Conservation (phyloP, 768 basidiomycete species). For the Tulasnella sp. region DNA sequence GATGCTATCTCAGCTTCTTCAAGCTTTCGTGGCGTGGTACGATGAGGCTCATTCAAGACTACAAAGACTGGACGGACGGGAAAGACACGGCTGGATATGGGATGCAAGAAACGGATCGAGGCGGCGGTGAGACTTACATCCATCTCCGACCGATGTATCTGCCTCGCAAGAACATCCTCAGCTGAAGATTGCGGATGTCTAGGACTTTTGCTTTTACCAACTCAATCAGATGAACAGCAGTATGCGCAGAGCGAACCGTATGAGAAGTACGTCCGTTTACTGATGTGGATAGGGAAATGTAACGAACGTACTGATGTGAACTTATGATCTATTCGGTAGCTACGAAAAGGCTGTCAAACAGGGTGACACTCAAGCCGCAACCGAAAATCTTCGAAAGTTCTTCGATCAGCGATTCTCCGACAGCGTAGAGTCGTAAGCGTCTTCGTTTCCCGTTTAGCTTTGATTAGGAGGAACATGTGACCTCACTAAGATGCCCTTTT, state of each 20-base stretch:
- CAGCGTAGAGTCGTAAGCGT: conserved; percentile 63
- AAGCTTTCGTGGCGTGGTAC: conserved; percentile 68
- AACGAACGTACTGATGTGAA: not conserved
- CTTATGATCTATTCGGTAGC: conserved; percentile 28
- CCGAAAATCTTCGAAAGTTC: conserved; percentile 61
- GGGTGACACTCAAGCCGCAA: conserved; percentile 58
- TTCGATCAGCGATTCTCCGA: conserved; percentile 83
- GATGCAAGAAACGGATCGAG: conserved; percentile 28
- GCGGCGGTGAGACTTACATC: conserved; percentile 31
- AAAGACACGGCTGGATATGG: conserved; percentile 39
- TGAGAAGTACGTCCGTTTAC: conserved; percentile 36
- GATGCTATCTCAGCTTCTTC: conserved; percentile 60
- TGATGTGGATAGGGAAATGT: too few species aligned
- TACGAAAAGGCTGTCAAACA: conserved; percentile 54
- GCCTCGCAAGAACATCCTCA: not conserved
- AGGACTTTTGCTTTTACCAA: conserved; percentile 48
- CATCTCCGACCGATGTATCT: not conserved
- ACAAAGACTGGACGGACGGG: conserved; percentile 49
- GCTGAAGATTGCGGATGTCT: conserved; percentile 35
- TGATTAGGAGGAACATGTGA: too few species aligned
- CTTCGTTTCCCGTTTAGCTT: not conserved
- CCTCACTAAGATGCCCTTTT: not conserved
- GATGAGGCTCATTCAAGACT: conserved; percentile 54
- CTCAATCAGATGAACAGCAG: conserved; percentile 49
- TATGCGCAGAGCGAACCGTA: conserved; percentile 54